Percentiles rank a stretch among this genome's conserved stretches.
Evolutionary conservation across 2,329 filamentous ascomycete species (phyloP).

Genomic region (Fusarium pseudocircinatum): DNA sequence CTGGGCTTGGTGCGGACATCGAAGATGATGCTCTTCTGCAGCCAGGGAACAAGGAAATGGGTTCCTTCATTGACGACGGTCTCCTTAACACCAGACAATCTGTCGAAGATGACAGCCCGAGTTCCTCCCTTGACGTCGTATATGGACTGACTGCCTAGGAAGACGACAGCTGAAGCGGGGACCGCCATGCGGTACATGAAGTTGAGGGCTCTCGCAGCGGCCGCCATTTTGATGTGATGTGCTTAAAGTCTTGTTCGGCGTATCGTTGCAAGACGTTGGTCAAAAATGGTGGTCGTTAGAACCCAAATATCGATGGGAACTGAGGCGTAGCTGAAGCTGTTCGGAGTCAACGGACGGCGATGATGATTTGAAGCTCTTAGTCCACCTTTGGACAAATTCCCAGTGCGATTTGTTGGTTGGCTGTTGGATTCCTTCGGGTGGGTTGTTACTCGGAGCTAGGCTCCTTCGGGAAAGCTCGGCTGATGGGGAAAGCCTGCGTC

Average conservation of each 20-base stretch:
- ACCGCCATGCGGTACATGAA: conserved; percentile 75
- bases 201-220: conserved; percentile 67
- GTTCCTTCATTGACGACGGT: conserved; percentile 94
- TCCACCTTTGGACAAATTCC: conserved; percentile 26
- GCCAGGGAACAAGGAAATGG: conserved; percentile 94
- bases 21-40: conserved; percentile 93
- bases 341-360: conserved; percentile 40
- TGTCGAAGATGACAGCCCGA: conserved; percentile 97
- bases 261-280: neutral
- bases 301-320: conserved; percentile 13
- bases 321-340: conserved; percentile 36
- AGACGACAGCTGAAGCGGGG: conserved; percentile 74
- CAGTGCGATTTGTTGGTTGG: conserved; percentile 35
- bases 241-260: conserved; percentile 3
- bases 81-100: conserved; percentile 91
- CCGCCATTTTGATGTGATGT: conserved; percentile 56
- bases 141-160: conserved; percentile 79
- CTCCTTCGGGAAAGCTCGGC: conserved; percentile 50
- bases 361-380: conserved; percentile 43
- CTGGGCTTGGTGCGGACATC: conserved; percentile 97
- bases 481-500: conserved; percentile 39
- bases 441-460: conserved; percentile 43
- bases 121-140: conserved; percentile 98
- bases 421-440: conserved; percentile 17
- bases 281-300: conserved; percentile 1